Percentiles rank a stretch among this genome's conserved stretches.
These are phyloP conservation scores for Maudiozyma bulderi DNA, from an alignment of 805 yeast genomes.

Conservation along the genomic window DNA sequence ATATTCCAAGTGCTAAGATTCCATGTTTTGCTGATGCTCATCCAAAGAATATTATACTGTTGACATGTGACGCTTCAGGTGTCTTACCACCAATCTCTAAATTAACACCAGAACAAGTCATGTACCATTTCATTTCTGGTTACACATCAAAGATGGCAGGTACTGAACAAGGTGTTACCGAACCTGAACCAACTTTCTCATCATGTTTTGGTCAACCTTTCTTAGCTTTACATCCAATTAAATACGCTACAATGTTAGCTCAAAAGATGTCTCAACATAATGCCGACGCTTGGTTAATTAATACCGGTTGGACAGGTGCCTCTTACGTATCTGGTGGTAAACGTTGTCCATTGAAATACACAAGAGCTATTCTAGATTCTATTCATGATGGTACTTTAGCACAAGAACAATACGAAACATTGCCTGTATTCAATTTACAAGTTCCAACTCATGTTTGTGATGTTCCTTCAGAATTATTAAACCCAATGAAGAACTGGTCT, in stretches of 20 bases:
- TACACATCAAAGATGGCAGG: constrained; percentile 99
- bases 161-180: constrained; percentile 97
- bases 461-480: constrained; percentile 77
- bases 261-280: constrained; percentile 84
- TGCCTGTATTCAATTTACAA: constrained; percentile 78
- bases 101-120: constrained; percentile 88
- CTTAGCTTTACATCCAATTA: constrained; percentile 96
- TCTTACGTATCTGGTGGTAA: constrained; percentile 89
- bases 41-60: constrained; percentile 83
- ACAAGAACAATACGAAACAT: constrained; percentile 69
- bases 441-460: constrained; percentile 68
- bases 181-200: constrained; percentile 95
- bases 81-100: constrained; percentile 95
- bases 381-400: constrained; percentile 86
- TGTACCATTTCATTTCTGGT: constrained; percentile 98
- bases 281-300: constrained; percentile 91
- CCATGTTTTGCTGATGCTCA: constrained; percentile 87
- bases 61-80: constrained; percentile 97
- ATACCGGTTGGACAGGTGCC: constrained; percentile 98
- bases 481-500: constrained; percentile 79
- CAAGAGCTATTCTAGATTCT: constrained; percentile 91
- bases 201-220: constrained; percentile 99
- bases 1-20: constrained; percentile 88
- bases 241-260: constrained; percentile 90
- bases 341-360: constrained; percentile 95